Conservation (phyloP, 352 stramenopile species). For the Phytophthora megakarya region DNA sequence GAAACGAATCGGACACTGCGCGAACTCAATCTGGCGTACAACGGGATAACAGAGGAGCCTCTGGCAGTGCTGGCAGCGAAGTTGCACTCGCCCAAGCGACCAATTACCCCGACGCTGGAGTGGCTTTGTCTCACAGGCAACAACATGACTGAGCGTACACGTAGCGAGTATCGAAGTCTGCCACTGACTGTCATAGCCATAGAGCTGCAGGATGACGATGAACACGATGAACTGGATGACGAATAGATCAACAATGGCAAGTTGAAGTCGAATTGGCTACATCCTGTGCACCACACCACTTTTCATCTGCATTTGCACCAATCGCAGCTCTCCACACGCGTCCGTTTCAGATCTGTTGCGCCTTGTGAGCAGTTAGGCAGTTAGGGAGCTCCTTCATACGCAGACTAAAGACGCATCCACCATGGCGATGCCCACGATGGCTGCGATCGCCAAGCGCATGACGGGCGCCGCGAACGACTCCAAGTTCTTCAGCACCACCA, state of each 20-base stretch:
- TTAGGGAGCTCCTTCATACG: background rate
- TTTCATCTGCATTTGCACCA: constrained; percentile 4
- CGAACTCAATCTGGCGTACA: constrained; percentile 78
- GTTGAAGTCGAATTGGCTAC: constrained; percentile 8
- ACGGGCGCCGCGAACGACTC: constrained; percentile 94
- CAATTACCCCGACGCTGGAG: constrained; percentile 34
- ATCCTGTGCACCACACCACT: constrained; percentile 3
- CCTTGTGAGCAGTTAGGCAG: constrained; percentile 4
- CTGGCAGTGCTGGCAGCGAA: constrained; percentile 52
- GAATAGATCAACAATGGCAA: background rate
- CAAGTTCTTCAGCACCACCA: constrained; percentile 99
- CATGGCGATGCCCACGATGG: constrained; percentile 90
- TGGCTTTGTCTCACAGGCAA: constrained; percentile 71
- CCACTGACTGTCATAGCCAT: constrained; percentile 39
- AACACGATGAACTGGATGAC: background rate
- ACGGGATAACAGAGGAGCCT: constrained; percentile 78
- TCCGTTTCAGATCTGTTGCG: constrained; percentile 33
- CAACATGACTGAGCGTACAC: constrained; percentile 63
- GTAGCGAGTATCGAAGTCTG: constrained; percentile 35
- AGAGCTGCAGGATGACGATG: constrained; percentile 47
- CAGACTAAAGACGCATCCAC: too few species aligned
- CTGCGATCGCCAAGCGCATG: constrained; percentile 88
- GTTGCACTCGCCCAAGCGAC: constrained; percentile 28
- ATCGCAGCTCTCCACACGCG: background rate
- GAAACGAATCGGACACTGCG: constrained; percentile 57